Evolutionary conservation across 306 rosid species (phyloP).

Genomic region (Ormosia emarginata): DNA sequence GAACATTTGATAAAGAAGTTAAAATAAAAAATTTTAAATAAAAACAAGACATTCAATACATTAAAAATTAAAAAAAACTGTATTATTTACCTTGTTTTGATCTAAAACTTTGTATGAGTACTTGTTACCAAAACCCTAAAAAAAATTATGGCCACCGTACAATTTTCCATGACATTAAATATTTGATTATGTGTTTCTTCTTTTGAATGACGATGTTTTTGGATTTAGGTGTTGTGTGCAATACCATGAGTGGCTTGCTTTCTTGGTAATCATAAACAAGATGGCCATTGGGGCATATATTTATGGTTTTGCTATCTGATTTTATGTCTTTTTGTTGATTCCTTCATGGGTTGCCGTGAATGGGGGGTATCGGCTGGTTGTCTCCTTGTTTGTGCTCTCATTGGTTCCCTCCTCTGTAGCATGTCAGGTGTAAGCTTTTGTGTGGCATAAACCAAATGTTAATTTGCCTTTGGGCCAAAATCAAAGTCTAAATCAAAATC

Average conservation of each 20-base stretch:
- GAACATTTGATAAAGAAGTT: too few relatives aligned
- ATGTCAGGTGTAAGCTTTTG: slow-evolving; percentile 42
- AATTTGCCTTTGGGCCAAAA: background rate
- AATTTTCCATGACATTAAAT: background rate
- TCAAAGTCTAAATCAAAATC: background rate
- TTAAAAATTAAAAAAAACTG: too few relatives aligned
- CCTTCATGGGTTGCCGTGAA: slow-evolving; percentile 61
- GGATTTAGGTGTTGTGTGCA: slow-evolving; percentile 37
- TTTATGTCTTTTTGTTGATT: slow-evolving; percentile 37
- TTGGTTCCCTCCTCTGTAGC: slow-evolving; percentile 72
- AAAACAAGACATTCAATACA: too few relatives aligned
- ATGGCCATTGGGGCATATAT: slow-evolving; percentile 19
- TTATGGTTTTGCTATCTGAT: slow-evolving; percentile 23
- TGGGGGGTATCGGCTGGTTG: slow-evolving; percentile 51
- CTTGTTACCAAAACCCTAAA: too few relatives aligned
- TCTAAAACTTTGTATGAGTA: too few relatives aligned
- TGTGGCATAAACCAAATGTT: slow-evolving; percentile 20
- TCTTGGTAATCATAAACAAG: slow-evolving; percentile 51
- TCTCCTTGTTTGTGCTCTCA: slow-evolving; percentile 54
- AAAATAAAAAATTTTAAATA: too few relatives aligned
- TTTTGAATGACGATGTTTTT: slow-evolving; percentile 13
- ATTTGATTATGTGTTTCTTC: background rate
- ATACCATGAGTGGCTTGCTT: slow-evolving; percentile 23
- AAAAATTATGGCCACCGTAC: too few relatives aligned
- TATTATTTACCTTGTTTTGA: too few relatives aligned